Base-by-base conservation (phyloP, 2,329 filamentous ascomycete genomes). In the Exophiala sp. region DNA sequence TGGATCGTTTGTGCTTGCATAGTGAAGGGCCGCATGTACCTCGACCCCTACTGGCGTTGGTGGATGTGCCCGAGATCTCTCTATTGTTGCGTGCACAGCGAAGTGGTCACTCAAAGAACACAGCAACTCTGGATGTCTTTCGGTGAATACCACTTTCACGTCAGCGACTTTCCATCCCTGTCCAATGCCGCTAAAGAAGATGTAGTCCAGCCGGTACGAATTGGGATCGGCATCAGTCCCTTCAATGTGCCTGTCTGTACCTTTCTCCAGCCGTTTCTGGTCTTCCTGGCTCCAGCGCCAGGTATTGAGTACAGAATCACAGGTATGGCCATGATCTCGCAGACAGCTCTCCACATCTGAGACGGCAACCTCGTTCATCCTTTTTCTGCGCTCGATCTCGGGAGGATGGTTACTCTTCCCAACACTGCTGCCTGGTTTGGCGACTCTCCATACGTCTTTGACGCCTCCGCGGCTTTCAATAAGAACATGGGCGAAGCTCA, bases 51-150 rank as follows among this genome's bases (percentile, higher is more conserved):
- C 21, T 2, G 55, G 43, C 16, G 42, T 34, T 3, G 34, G 9
- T n/a, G 51, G 20, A 11, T 38, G n/a, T 8, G 33, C 53, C 21
- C 47, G 12, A 10, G 36, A 47, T 24, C 52, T 54, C 39, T 50
- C 43, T 8, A 97, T 77, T 0, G 89, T 91, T 5, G 89, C 85
- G 68, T 92, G 87, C 49, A 97, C 87, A 18, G 89, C 91, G 69
- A 96, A 97, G 69, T 97, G 94, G 67, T 99, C 92, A 63, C 91
- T 96, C 21, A 97, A 78, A 1, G 90, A 95, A 72, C 91, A 96
- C 58, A 84, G 80, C 1, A 96, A 77, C 1, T 81, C 82, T 0
- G 91, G 89, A 70, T 96, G 91, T 8, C 89, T 85, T 67, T 87
- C 81, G 16, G 83, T 86, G 84, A 96, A 90, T 55, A 87, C 86